Base-by-base conservation (phyloP, 1,139 yeast species). In the Geotrichum siamense region DNA sequence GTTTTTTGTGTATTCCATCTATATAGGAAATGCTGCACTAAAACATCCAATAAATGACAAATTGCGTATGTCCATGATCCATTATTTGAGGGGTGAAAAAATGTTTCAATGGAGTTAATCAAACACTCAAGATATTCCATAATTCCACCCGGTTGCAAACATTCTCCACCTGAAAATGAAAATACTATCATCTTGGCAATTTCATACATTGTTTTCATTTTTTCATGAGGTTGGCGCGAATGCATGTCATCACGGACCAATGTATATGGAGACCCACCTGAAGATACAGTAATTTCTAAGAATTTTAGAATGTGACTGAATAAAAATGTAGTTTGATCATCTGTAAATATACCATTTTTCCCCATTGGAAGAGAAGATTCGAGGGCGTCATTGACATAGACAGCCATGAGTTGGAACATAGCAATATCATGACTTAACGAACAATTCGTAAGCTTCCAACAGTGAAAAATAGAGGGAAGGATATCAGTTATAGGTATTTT, bases 71-170 rank as follows among this genome's bases (percentile, higher is more conserved):
- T 76, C 97, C 98, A 89, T 19, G 74, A 73, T 0, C 96, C 97
- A 16, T 72, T 64, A 59, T 89, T 89, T 0, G 97, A 87, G 3
- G 98, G 98, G 63, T 91, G 96, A 10, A 80, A 80, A 62, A 81
- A 85, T 29, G 96, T 84, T 52, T 78, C 82, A n/a, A 87, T 69
- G 0, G 94, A 79, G 50, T 79, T 79, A 22, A 82, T 57, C 34
- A 84, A 64, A 0, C 77, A 71, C 32, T 70, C 69, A 13, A 91
- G 56, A 33, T 72, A 68, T 10, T 70, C 75, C 53, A 83, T 59
- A 12, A 81, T 71, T 2, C 75, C 75, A n/a, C 65, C 72, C 3
- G 69, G 64, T 30, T 63, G 55, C 26, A 55, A 36, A 32, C 55
- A 50, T 29, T 39, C 56, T 10, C 70, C 65, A 0, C 86, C 82